Evolutionary conservation across 2,329 filamentous ascomycete species (phyloP).

Genomic region (Arachnomyces sp.): DNA sequence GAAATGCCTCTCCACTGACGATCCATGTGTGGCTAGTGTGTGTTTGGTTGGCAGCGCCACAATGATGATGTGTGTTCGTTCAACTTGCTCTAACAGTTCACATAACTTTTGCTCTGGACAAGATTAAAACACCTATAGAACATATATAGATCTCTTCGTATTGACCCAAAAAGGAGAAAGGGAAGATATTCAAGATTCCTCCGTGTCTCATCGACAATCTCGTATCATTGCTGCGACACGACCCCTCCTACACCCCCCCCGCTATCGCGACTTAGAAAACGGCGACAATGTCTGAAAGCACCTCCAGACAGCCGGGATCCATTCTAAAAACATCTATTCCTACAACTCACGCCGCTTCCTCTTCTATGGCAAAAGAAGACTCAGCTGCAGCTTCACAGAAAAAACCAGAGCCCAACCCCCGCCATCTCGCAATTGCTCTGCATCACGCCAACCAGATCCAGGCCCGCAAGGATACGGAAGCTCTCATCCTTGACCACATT

Average conservation of each 20-base stretch:
- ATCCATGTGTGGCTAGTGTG: no score
- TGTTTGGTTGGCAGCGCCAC: no score
- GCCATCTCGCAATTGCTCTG: slow-evolving; percentile 57
- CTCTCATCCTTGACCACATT: slow-evolving; percentile 63
- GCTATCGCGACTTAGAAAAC: neutral
- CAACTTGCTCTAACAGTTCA: no score
- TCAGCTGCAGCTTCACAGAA: slow-evolving; percentile 13
- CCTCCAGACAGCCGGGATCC: slow-evolving; percentile 39
- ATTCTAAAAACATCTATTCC: slow-evolving; percentile 55
- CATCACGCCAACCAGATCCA: slow-evolving; percentile 78
- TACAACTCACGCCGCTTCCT: slow-evolving; percentile 32
- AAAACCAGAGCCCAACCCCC: slow-evolving; percentile 36
- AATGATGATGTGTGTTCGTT: no score
- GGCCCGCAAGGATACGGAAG: slow-evolving; percentile 70
- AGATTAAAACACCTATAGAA: no score
- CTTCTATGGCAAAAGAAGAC: slow-evolving; percentile 17
- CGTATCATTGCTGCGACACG: neutral
- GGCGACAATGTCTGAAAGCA: slow-evolving; percentile 14
- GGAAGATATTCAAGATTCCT: no score
- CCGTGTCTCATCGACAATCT: no score
- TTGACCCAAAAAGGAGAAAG: no score
- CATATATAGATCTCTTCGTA: no score
- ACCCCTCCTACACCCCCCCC: slow-evolving; percentile 1
- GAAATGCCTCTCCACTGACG: no score
- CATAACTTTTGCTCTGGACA: no score